Conservation (phyloP, 2,329 filamentous ascomycete species). For the Colletotrichum tabaci region DNA sequence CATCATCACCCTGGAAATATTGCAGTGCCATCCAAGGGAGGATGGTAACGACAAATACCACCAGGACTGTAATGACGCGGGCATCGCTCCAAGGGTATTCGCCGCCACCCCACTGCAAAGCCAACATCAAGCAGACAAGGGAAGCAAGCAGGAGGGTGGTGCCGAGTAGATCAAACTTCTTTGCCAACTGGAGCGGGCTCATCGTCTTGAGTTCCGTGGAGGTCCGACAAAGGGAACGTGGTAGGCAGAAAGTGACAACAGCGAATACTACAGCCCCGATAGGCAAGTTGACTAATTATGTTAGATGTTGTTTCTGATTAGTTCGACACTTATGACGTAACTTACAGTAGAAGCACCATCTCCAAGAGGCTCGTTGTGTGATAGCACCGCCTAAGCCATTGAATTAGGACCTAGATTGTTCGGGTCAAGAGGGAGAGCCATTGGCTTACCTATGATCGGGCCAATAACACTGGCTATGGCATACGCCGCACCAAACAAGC, state of each 20-base stretch:
- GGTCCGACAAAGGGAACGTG: background rate
- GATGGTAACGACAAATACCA: constrained; percentile 47
- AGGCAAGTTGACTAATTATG: constrained; percentile 48
- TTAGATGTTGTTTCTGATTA: too few relatives aligned
- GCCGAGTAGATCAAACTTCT: constrained; percentile 46
- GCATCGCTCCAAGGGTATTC: constrained; percentile 48
- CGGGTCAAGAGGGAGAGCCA: too few relatives aligned
- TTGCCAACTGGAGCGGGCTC: constrained; percentile 14
- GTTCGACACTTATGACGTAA: background rate
- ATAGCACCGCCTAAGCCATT: constrained; percentile 49
- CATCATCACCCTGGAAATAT: constrained; percentile 58
- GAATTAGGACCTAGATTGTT: background rate
- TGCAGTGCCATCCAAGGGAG: constrained; percentile 53
- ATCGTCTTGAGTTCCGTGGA: constrained; percentile 1
- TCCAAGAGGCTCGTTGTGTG: constrained; percentile 53
- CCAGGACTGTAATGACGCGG: constrained; percentile 49
- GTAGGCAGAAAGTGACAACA: constrained; percentile 48
- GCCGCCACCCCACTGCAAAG: constrained; percentile 59
- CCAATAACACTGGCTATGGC: constrained; percentile 52
- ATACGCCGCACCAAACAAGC: constrained; percentile 55
- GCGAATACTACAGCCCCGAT: constrained; percentile 32
- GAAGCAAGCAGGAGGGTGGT: constrained; percentile 33
- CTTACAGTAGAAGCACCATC: constrained; percentile 56
- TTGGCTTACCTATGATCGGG: constrained; percentile 44
- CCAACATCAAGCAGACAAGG: constrained; percentile 58